Conservation (phyloP, 306 rosid species). For the Vigna unguiculata region DNA sequence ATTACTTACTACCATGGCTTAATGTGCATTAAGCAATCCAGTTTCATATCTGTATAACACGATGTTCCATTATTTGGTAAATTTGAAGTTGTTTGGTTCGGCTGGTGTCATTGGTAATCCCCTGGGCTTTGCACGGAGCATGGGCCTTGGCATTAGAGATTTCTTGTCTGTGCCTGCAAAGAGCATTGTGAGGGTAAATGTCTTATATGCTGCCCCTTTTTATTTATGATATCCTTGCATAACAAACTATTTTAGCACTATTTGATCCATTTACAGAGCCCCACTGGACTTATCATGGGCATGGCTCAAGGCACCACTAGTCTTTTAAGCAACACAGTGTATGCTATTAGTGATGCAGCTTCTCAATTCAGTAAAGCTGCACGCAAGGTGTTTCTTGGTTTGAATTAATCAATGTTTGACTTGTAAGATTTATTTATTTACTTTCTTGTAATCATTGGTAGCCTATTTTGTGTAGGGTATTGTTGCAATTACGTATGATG, state of each 20-base stretch:
- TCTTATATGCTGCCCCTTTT: neutral
- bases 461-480: slow-evolving; percentile 67
- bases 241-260: slow-evolving; percentile 28
- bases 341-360: slow-evolving; percentile 94
- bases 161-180: slow-evolving; percentile 90
- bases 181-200: slow-evolving; percentile 74
- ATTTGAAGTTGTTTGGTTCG: slow-evolving; percentile 87
- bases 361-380: slow-evolving; percentile 98
- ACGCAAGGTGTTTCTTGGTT: slow-evolving; percentile 72
- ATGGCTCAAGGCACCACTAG: slow-evolving; percentile 97
- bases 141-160: slow-evolving; percentile 90
- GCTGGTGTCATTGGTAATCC: slow-evolving; percentile 99
- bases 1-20: slow-evolving; percentile 4
- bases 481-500: slow-evolving; percentile 97
- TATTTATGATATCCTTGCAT: slow-evolving; percentile 10
- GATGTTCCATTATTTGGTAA: slow-evolving; percentile 37
- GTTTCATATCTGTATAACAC: slow-evolving; percentile 28
- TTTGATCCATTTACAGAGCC: slow-evolving; percentile 70
- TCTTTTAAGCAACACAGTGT: slow-evolving; percentile 90
- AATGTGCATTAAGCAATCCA: neutral
- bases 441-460: slow-evolving; percentile 24
- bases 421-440: neutral
- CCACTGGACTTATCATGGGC: slow-evolving; percentile 86
- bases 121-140: slow-evolving; percentile 93
- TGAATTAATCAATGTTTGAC: slow-evolving; percentile 25